These are phyloP conservation scores for Cenchrus americanus DNA, from an alignment of 176 grass and related monocot species.

Conservation along the genomic window DNA sequence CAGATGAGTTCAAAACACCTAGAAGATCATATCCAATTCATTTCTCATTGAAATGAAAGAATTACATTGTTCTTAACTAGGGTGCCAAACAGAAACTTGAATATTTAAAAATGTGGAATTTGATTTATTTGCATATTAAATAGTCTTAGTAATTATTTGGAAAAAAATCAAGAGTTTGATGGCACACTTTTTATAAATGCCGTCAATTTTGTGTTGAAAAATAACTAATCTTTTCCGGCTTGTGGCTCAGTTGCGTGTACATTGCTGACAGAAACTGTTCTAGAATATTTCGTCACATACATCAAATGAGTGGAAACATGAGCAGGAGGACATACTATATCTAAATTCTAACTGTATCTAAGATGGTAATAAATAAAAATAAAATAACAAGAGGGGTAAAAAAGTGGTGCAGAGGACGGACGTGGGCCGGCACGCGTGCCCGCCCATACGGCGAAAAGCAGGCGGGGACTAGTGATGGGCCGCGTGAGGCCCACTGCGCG, in stretches of 20 bases:
- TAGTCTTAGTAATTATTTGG: background rate
- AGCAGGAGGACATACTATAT: background rate
- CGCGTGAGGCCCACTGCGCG: background rate
- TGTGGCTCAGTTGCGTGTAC: background rate
- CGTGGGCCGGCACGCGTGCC: conserved; percentile 42
- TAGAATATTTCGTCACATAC: background rate
- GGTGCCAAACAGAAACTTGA: background rate
- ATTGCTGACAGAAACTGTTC: background rate
- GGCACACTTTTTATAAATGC: background rate
- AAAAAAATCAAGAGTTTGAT: background rate
- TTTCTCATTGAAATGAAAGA: too few relatives aligned
- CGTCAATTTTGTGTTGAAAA: background rate
- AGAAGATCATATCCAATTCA: too few relatives aligned
- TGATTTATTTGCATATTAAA: background rate
- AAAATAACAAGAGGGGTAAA: background rate
- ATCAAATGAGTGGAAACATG: background rate
- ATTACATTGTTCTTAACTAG: too few relatives aligned
- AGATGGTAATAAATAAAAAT: background rate
- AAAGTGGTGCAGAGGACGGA: background rate
- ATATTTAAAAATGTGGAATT: background rate
- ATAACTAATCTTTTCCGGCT: background rate
- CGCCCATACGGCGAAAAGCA: conserved; percentile 8
- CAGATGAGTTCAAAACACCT: too few relatives aligned
- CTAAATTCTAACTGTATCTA: background rate
- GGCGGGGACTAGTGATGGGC: background rate